Percentiles rank a stretch among this genome's conserved stretches.
These are phyloP conservation scores for Cytospora mali DNA, from an alignment of 2,329 filamentous ascomycete species.

Conservation along the genomic window DNA sequence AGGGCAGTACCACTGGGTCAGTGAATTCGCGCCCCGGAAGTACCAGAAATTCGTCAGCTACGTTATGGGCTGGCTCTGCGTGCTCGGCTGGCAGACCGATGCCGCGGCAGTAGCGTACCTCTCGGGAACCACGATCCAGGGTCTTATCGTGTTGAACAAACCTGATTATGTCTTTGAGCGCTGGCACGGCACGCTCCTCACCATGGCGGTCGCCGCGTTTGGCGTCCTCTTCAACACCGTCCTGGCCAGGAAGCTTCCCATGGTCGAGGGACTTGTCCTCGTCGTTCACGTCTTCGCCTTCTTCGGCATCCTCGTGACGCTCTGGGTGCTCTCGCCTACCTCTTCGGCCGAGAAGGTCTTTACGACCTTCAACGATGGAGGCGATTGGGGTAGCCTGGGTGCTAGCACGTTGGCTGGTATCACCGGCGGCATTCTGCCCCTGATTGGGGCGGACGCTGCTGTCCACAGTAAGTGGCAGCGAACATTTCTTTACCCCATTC, in stretches of 20 bases:
- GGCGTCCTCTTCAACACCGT: constrained; percentile 49
- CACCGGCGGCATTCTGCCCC: constrained; percentile 40
- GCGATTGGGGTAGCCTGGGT: constrained; percentile 38
- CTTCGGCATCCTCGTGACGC: constrained; percentile 44
- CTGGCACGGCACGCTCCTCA: constrained; percentile 49
- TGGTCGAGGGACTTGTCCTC: constrained; percentile 47
- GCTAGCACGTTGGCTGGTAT: constrained; percentile 43
- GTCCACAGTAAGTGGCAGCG: constrained; percentile 31
- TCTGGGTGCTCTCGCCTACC: constrained; percentile 41
- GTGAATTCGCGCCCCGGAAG: constrained; percentile 51
- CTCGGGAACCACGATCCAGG: constrained; percentile 48
- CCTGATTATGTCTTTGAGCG: constrained; percentile 38
- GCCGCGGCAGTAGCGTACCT: constrained; percentile 46
- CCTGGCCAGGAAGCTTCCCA: constrained; percentile 43
- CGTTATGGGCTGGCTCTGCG: constrained; percentile 50
- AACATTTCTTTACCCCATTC: not conserved
- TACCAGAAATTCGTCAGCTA: constrained; percentile 59
- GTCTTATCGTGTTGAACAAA: constrained; percentile 43
- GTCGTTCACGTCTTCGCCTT: constrained; percentile 49
- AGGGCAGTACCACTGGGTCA: constrained; percentile 62
- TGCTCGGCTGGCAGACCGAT: constrained; percentile 49
- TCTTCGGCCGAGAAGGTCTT: constrained; percentile 34
- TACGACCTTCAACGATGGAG: constrained; percentile 37
- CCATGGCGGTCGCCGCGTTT: constrained; percentile 45
- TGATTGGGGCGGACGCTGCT: constrained; percentile 38